Evolutionary conservation across 2,329 filamentous ascomycete species (phyloP), one percentile per base, ranked within the genome.

Genomic region (Xylaria sp.): DNA sequence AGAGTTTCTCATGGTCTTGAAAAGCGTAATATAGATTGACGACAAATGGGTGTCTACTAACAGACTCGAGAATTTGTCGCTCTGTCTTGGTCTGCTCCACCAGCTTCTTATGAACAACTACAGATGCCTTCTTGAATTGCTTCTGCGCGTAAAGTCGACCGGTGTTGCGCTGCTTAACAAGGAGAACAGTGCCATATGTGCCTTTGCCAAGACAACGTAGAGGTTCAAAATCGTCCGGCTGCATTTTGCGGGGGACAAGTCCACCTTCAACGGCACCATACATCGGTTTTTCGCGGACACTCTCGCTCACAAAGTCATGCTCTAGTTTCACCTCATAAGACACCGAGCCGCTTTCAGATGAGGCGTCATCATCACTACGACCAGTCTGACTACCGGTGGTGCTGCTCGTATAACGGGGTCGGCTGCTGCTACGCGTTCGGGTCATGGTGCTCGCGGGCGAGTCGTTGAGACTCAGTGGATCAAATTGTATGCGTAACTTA

Each of bases 11-110:
- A 72, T 94, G 93, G 76, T 99, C 96, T 80, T 99, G 96, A 80
- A 99, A 99, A 25, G 96, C 96, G 76, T 99, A 99, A 81, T 92
- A 99, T 20, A 99, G 87, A 81, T 98, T 98, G 71, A 99, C 96
- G 54, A 99, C 94, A 77, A 99, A 99, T 0, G 96, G 95, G 79
- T 99, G 96, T 38, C 94, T 88, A 80, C 96, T 98, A 79, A 99
- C 93, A 66, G 92, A 96, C 82, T 99, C 96, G 58, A 99, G 86
- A 61, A 99, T 97, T 74, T 91, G 90, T 56, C 96, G 92, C 82
- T 99, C 96, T 1, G 95, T 98, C 85, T 96, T 97, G 64, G 96
- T 98, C 82, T 98, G 96, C 81, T 98, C 94, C 57, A 99, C 89
- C 36, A 98, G 87, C 78, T 94, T 94, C 85, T 97, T 97, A 81